phyloP scores from a whole-genome alignment of 2,329 filamentous ascomycete genomes.

The Fusarium nisikadoi region DNA sequence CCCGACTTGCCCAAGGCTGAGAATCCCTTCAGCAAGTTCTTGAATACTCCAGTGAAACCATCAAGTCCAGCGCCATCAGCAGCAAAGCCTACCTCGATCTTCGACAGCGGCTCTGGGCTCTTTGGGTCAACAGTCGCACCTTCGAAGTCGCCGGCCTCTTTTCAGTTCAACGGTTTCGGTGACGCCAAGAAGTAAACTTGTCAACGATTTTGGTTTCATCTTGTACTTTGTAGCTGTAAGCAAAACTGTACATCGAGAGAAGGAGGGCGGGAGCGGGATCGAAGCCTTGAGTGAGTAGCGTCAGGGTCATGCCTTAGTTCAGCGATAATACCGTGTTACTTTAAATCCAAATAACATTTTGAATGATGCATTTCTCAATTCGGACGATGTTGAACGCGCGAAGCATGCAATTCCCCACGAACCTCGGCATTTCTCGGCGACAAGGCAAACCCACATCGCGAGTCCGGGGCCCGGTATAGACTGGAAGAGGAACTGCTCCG shows the following conservation, averaged over 20 bases:
- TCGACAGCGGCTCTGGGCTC: not conserved
- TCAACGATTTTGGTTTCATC: too few relatives aligned
- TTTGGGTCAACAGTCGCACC: not conserved
- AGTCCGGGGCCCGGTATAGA: not conserved
- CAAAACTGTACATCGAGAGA: not conserved
- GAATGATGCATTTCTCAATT: not conserved
- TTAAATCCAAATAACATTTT: not conserved
- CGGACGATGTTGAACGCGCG: not conserved
- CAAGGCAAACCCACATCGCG: not conserved
- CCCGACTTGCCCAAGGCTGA: not conserved
- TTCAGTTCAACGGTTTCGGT: not conserved
- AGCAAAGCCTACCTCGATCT: not conserved
- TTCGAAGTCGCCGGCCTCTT: not conserved
- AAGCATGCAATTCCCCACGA: accelerated
- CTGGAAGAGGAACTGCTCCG: accelerated
- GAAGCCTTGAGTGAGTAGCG: not conserved
- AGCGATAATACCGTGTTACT: not conserved
- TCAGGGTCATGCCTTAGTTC: not conserved
- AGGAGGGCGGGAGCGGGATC: not conserved
- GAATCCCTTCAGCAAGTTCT: too few relatives aligned
- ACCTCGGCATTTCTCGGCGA: not conserved
- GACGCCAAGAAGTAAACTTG: not conserved
- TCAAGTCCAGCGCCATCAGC: not conserved
- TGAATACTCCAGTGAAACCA: not conserved
- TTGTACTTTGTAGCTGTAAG: not conserved